Base-by-base conservation (phyloP, 129 eudicot species). In the Ambrosia trifida region DNA sequence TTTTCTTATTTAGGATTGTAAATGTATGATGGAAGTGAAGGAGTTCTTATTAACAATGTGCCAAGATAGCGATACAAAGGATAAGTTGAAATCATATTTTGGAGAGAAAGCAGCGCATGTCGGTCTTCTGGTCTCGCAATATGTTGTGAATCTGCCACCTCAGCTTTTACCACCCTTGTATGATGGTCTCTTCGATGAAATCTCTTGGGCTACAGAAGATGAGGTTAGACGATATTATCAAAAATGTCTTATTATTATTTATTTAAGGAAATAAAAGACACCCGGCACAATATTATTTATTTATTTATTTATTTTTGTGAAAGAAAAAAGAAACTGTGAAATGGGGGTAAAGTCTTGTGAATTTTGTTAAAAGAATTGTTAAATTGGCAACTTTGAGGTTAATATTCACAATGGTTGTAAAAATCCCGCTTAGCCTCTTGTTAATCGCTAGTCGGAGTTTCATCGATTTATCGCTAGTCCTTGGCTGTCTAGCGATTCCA, bases 181-280 rank as follows among this genome's bases (percentile, higher is more conserved):
- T 83, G 94, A 90, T 83, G 91, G 82, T 50, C 88, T 95, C 56
- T 95, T 95, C 78, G 91, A 90, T 78, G 99, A 95, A 74, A 77
- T 90, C 38, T 82, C 83, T 10, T 95, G 97, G 99, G 99, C 99
- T 41, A 90, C 88, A 32, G 96, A 95, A 81, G 97, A 95, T 72
- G 99, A 95, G 97, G 96, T 90, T 79, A 81, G 89, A 74, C 63
- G 47, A 45, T 7, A 67, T 46, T n/a, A n/a, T n/a, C n/a, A n/a
- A n/a, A n/a, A n/a, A n/a, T n/a, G n/a, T n/a, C n/a, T n/a, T n/a
- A n/a, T n/a, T n/a, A n/a, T n/a, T 14, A 17, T 38, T 38, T 17
- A 13, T 40, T 2, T 11, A 16, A 14, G n/a, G 49, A 56, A 56
- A 3, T n/a, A 49, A n/a, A 47, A 51, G 58, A 51, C 17, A 56